phyloP scores from a whole-genome alignment of 257 asterid species.

The Gynochthodes officinalis region DNA sequence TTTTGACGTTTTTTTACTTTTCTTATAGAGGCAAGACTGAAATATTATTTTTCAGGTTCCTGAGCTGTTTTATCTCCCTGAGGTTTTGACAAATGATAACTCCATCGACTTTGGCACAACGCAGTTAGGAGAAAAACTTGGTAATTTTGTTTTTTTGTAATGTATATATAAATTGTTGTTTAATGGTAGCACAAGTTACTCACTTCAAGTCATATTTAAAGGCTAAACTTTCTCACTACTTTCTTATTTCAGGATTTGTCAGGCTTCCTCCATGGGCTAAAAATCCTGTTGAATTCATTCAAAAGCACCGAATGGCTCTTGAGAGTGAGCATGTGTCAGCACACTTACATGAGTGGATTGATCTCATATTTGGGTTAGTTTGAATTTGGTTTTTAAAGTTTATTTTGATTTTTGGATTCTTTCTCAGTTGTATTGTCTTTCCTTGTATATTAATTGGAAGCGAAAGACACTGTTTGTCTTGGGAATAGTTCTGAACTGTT shows the following conservation, averaged over 20 bases:
- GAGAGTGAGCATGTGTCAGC: constrained; percentile 96
- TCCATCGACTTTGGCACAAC: constrained; percentile 82
- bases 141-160: constrained; percentile 27
- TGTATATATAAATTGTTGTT: not conserved
- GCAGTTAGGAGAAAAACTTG: constrained; percentile 87
- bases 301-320: constrained; percentile 92
- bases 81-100: constrained; percentile 74
- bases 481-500: not conserved
- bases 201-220: not conserved
- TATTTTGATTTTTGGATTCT: constrained; percentile 9
- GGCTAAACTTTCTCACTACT: constrained; percentile 7
- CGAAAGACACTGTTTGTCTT: not conserved
- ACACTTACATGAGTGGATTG: constrained; percentile 93
- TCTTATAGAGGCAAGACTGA: not conserved
- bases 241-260: constrained; percentile 53
- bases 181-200: not conserved
- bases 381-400: constrained; percentile 24
- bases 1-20: constrained; percentile 1
- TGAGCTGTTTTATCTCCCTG: constrained; percentile 89
- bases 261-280: constrained; percentile 96
- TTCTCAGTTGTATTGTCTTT: not conserved
- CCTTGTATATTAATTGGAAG: not conserved
- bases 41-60: constrained; percentile 61
- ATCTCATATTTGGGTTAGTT: constrained; percentile 91
- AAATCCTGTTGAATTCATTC: constrained; percentile 88